Evolutionary conservation across 768 basidiomycete species (phyloP).

Genomic region (Xerocomellus chrysenteron): DNA sequence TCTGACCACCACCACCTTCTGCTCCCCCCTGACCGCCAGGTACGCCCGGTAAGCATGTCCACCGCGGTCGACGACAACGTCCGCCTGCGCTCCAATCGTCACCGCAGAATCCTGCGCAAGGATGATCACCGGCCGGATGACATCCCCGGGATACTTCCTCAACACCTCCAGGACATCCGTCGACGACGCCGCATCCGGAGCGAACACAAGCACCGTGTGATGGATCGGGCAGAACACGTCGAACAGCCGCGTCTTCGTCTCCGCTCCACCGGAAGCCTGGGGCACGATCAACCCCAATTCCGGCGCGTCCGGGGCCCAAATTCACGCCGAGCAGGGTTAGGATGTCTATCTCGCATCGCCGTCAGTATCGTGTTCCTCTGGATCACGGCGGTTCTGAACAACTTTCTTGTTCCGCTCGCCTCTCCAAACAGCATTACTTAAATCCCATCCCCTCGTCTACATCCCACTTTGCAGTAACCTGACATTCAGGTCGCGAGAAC

Average conservation of each 20-base stretch:
- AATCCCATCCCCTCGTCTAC: too few relatives aligned
- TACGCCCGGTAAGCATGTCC: slow-evolving; percentile 39
- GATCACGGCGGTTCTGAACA: too few relatives aligned
- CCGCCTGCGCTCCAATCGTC: slow-evolving; percentile 18
- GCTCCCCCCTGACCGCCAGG: too few relatives aligned
- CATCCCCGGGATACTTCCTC: neutral
- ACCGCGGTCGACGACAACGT: slow-evolving; percentile 34
- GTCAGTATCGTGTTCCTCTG: too few relatives aligned
- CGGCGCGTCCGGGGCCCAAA: slow-evolving; percentile 43
- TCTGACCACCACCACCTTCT: too few relatives aligned
- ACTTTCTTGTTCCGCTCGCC: too few relatives aligned
- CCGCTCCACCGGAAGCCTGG: neutral
- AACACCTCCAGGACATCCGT: slow-evolving; percentile 10
- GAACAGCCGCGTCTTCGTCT: slow-evolving; percentile 18
- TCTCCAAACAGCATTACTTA: too few relatives aligned
- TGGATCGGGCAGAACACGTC: slow-evolving; percentile 19
- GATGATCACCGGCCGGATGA: slow-evolving; percentile 12
- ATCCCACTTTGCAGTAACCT: too few relatives aligned
- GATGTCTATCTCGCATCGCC: too few relatives aligned
- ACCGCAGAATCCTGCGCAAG: slow-evolving; percentile 5
- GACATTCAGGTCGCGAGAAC: too few relatives aligned
- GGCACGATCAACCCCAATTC: slow-evolving; percentile 29
- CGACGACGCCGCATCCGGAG: slow-evolving; percentile 1
- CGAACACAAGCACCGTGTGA: slow-evolving; percentile 35
- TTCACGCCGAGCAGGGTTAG: too few relatives aligned